phyloP scores from a whole-genome alignment of 2,329 filamentous ascomycete species.

The Furcasterigmium furcatum region DNA sequence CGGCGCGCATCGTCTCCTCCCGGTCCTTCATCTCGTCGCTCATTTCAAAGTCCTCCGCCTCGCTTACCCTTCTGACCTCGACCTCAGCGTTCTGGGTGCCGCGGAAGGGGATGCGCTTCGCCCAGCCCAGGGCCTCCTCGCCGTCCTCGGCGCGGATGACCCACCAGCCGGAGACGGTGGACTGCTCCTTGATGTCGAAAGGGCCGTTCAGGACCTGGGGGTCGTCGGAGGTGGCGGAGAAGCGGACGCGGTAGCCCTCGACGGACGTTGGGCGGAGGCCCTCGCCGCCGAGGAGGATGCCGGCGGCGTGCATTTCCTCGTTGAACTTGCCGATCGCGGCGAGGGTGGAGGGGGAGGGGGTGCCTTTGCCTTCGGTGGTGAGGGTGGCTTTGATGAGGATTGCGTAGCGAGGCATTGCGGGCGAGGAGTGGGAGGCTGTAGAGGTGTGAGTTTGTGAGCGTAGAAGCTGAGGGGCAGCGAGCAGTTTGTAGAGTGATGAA shows the following conservation, averaged over 20 bases:
- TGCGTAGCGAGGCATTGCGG: constrained; percentile 26
- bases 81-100: constrained; percentile 15
- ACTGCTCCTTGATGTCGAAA: constrained; percentile 20
- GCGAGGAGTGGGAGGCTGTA: neutral
- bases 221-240: constrained; percentile 11
- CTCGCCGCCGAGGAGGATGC: constrained; percentile 21
- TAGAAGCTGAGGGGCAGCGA: neutral
- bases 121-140: constrained; percentile 25
- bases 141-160: constrained; percentile 20
- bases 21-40: constrained; percentile 7
- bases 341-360: constrained; percentile 14
- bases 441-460: neutral
- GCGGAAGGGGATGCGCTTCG: constrained; percentile 22
- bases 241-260: constrained; percentile 22
- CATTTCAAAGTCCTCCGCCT: constrained; percentile 14
- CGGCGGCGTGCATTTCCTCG: constrained; percentile 19
- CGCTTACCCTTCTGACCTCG: constrained; percentile 17
- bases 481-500: too few relatives aligned
- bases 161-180: constrained; percentile 25
- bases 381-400: constrained; percentile 23
- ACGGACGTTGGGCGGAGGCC: constrained; percentile 20
- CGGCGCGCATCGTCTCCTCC: neutral
- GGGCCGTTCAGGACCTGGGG: constrained; percentile 20
- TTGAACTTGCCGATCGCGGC: constrained; percentile 22
- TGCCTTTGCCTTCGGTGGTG: constrained; percentile 14